A percentile compares a stretch with the other conserved stretches of the same genome.
Conservation (phyloP, 441 rosid genomes). For the Populus tomentosa region DNA sequence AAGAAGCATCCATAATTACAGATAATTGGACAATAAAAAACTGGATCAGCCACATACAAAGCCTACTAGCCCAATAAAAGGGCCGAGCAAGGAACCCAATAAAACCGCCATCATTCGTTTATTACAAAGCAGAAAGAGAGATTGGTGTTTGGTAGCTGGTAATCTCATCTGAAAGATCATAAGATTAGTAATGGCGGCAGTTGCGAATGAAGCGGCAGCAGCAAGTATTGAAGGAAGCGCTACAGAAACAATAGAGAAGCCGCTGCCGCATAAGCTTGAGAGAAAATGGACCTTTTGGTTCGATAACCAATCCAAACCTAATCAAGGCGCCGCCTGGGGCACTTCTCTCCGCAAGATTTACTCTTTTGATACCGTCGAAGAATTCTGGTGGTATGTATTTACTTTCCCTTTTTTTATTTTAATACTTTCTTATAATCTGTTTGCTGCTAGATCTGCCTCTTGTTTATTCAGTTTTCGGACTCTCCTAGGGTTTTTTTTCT, state of each 20-base stretch:
- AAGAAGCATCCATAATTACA: too few relatives aligned
- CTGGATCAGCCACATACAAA: too few relatives aligned
- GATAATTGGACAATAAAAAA: too few relatives aligned
- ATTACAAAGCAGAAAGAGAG: not conserved
- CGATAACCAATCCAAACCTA: conserved; percentile 71
- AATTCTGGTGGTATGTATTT: conserved; percentile 74
- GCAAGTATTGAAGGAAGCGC: conserved; percentile 17
- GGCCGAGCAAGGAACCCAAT: not conserved
- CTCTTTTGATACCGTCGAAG: conserved; percentile 89
- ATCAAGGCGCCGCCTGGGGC: conserved; percentile 89
- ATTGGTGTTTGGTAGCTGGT: not conserved
- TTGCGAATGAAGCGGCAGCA: conserved; percentile 45
- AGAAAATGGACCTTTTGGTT: conserved; percentile 92
- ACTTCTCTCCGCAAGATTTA: conserved; percentile 62
- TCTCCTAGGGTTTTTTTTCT: not conserved
- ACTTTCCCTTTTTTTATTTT: not conserved
- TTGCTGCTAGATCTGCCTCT: not conserved
- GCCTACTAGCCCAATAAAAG: not conserved
- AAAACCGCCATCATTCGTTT: not conserved
- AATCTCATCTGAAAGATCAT: not conserved
- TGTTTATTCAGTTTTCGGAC: not conserved
- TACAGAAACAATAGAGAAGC: conserved; percentile 27
- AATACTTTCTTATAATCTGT: not conserved
- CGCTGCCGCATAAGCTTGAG: conserved; percentile 59
- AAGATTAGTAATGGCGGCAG: conserved; percentile 33